Conservation (phyloP, 495 filamentous ascomycete species). For the Tuber umbilicatum region DNA sequence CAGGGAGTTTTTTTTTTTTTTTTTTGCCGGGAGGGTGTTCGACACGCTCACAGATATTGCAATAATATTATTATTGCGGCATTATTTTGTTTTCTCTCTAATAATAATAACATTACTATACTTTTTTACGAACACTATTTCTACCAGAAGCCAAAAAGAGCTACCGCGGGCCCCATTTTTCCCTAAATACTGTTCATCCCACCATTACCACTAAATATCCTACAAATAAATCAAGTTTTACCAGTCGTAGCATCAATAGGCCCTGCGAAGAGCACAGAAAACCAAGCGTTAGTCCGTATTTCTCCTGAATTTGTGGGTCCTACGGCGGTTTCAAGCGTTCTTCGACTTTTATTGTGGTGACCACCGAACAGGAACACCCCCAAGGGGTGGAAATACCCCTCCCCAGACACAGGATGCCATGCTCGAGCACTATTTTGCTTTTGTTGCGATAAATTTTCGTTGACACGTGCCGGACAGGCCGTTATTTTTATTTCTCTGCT, state of each 20-base stretch:
- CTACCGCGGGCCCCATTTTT: background rate
- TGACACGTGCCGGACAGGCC: background rate
- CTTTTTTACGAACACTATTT: background rate
- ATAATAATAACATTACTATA: too few species aligned
- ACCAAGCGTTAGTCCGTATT: background rate
- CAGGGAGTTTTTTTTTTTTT: too few species aligned
- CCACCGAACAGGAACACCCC: background rate
- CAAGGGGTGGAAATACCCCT: background rate
- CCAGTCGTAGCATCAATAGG: background rate
- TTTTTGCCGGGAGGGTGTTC: too few species aligned
- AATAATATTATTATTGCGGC: too few species aligned
- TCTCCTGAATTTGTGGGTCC: background rate
- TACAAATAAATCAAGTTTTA: background rate
- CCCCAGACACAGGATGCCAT: background rate
- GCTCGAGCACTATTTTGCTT: too few species aligned
- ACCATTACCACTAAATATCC: background rate
- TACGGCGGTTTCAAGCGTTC: background rate
- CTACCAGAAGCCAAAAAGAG: background rate
- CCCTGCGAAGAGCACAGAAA: background rate
- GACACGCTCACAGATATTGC: too few species aligned
- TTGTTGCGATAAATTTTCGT: background rate
- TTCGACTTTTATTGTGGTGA: background rate
- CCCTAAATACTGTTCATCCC: background rate
- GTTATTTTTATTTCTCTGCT: background rate
- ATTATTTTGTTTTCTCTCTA: background rate